phyloP scores from a whole-genome alignment of 768 basidiomycete genomes.

The Leccinum ochraceum region DNA sequence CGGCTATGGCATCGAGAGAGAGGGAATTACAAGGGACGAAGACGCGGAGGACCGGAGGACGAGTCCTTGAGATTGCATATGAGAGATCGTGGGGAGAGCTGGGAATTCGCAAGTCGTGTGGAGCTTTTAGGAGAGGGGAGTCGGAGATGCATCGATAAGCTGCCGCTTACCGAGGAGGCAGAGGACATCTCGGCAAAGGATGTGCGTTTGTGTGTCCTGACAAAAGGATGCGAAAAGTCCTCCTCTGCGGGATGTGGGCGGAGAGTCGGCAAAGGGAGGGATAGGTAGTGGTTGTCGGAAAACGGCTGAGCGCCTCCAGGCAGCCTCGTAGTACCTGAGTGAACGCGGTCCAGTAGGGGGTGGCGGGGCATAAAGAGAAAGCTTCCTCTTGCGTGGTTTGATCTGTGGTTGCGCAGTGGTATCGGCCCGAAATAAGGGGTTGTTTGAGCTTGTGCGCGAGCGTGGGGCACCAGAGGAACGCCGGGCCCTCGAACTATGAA shows the following conservation, averaged over 20 bases:
- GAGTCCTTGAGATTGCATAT: slow-evolving; percentile 57
- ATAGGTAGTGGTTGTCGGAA: background rate
- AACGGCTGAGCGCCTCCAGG: slow-evolving; percentile 46
- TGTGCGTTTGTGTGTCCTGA: slow-evolving; percentile 41
- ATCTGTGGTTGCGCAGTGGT: slow-evolving; percentile 9
- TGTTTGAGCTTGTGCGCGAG: slow-evolving; percentile 8
- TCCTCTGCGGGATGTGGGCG: slow-evolving; percentile 39
- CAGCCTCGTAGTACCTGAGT: slow-evolving; percentile 45
- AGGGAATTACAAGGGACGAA: slow-evolving; percentile 70
- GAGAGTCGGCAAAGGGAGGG: slow-evolving; percentile 22
- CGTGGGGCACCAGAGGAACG: slow-evolving; percentile 9
- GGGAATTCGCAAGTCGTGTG: slow-evolving; percentile 3
- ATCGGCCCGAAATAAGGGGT: slow-evolving; percentile 20
- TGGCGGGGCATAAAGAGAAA: slow-evolving; percentile 47
- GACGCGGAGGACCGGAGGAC: slow-evolving; percentile 53
- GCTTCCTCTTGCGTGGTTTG: slow-evolving; percentile 20
- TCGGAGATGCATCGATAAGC: slow-evolving; percentile 15
- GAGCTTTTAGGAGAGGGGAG: slow-evolving; percentile 22
- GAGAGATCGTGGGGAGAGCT: slow-evolving; percentile 61
- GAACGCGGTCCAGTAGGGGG: slow-evolving; percentile 43
- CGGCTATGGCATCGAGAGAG: slow-evolving; percentile 43
- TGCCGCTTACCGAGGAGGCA: slow-evolving; percentile 37
- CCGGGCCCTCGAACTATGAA: slow-evolving; percentile 3
- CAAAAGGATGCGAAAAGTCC: slow-evolving; percentile 35
- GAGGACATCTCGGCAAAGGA: slow-evolving; percentile 46